Conservation (phyloP, 108 stramenopile species). For the Fragilariopsis cylindrus region DNA sequence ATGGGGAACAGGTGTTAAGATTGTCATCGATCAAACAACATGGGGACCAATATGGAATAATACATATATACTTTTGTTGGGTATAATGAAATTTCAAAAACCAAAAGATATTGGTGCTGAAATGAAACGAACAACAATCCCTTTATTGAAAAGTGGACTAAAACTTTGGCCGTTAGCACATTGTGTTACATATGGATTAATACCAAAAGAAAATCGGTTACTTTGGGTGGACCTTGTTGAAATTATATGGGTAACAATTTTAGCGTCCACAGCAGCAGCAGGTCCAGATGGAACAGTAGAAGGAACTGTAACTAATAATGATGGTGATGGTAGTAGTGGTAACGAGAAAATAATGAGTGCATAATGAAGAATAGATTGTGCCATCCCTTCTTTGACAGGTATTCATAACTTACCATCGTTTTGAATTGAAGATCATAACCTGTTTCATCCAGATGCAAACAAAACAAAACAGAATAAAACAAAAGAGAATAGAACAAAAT, state of each 20-base stretch:
- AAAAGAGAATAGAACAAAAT: too few relatives aligned
- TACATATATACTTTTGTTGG: constrained; percentile 43
- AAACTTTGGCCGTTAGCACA: constrained; percentile 91
- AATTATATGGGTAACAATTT: constrained; percentile 89
- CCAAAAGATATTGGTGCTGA: constrained; percentile 59
- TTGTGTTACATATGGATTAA: constrained; percentile 73
- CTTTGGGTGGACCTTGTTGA: constrained; percentile 89
- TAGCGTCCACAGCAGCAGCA: constrained; percentile 54
- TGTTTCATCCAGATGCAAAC: too few relatives aligned
- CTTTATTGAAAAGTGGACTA: constrained; percentile 69
- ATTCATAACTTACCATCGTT: too few relatives aligned
- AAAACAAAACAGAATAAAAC: too few relatives aligned
- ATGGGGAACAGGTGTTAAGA: constrained; percentile 66
- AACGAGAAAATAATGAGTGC: too few relatives aligned
- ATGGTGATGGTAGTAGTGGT: too few relatives aligned
- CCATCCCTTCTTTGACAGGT: too few relatives aligned
- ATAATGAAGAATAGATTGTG: too few relatives aligned
- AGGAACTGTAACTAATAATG: too few relatives aligned
- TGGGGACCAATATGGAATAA: constrained; percentile 31
- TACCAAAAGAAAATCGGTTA: constrained; percentile 78
- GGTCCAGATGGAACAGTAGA: background rate
- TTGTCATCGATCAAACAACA: constrained; percentile 38
- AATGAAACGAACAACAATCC: constrained; percentile 73
- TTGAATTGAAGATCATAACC: too few relatives aligned
- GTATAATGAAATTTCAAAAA: constrained; percentile 48